Percentiles rank a stretch among this genome's conserved stretches.
phyloP scores from a whole-genome alignment of 208 protist genomes.

The Leishmania mexicana region DNA sequence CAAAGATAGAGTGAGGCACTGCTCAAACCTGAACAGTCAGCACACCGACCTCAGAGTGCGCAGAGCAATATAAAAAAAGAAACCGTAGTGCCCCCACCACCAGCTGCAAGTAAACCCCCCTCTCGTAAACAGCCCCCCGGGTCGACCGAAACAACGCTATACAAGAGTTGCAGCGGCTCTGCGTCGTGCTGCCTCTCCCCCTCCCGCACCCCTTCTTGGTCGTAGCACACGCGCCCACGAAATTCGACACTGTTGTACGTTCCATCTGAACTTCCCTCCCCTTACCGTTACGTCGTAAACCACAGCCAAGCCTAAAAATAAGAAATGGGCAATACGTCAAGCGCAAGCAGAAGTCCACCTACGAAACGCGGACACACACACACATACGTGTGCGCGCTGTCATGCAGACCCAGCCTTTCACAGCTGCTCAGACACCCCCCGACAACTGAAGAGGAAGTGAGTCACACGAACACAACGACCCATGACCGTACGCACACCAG shows the following conservation, averaged over 20 bases:
- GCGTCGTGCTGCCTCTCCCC: neutral
- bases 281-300: neutral
- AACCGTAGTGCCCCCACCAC: neutral
- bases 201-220: neutral
- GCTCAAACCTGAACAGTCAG: neutral
- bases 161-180: neutral
- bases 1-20: neutral
- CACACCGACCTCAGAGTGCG: neutral
- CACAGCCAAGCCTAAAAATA: neutral
- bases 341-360: neutral
- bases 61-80: neutral
- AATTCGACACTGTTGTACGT: neutral
- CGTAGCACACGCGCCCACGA: neutral
- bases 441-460: too few relatives aligned
- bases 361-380: neutral
- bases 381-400: neutral
- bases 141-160: neutral
- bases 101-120: neutral
- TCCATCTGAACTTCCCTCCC: neutral
- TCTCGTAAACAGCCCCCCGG: neutral
- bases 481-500: neutral
- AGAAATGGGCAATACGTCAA: neutral
- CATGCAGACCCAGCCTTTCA: too few relatives aligned
- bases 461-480: neutral
- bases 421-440: too few relatives aligned